Evolutionary conservation across 2,329 filamentous ascomycete species (phyloP), one percentile per base, ranked within the genome.

Genomic region (Pseudogymnoascus sp.): DNA sequence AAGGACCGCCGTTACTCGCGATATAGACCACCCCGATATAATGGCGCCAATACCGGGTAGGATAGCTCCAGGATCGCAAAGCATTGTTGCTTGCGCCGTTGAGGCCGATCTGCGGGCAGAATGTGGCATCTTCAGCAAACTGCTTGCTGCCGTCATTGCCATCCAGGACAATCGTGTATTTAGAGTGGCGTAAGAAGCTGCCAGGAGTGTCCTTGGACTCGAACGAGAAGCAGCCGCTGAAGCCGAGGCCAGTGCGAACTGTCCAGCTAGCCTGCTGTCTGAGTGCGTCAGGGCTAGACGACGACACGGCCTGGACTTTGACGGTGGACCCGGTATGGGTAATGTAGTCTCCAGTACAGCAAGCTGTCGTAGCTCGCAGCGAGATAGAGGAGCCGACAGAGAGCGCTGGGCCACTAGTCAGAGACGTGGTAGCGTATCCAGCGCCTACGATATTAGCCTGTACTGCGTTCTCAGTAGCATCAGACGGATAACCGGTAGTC

Each of bases 81-180:
- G 83, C 78, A 63, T 66, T 78, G 66, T 66, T 79, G 6, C 81
- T 83, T 42, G 77, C 69, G 5, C 82, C 80, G 66, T 72, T 81
- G 21, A 87, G 72, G 0, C 79, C 80, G 0, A 77, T 64, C 70
- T 81, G 77, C 0, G 82, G 76, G 69, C 85, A 87, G 73, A 87
- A 87, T 0, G 84, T 87, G 7, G 84, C 83, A 60, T 87, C 84
- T 67, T 87, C 84, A 4, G 73, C 40, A 72, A 87, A 85, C 61
- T 75, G 73, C 75, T 86, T 84, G 63, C 75, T 76, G 62, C 78
- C 78, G 65, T 87, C 84, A 65, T 80, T 79, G 63, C 78, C 76
- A 44, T 75, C 72, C 47, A 87, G 66, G 33, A 72, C 53, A 1
- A 87, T 79, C 31, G 23, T 76, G 62, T 84, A 87, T 71, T 80